Evolutionary conservation across 495 filamentous ascomycete species (phyloP), one percentile per base, ranked within the genome.

Genomic region (Penicillium alfredii): DNA sequence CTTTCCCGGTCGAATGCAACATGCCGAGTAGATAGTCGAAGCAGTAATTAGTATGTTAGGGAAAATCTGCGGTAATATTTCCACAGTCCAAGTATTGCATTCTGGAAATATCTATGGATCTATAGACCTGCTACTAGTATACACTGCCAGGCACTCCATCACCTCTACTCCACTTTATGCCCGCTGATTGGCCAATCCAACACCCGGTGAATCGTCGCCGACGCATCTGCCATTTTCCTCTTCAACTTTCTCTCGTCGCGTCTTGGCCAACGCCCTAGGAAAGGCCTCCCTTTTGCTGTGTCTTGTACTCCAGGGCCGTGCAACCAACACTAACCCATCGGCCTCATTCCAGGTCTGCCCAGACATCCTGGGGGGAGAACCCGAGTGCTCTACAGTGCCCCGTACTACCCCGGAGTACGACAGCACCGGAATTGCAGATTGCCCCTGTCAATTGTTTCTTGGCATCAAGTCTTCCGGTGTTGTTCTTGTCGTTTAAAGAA

Each of bases 191-290:
- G 46, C 19, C 15, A 23, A 7, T 28, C 32, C 18, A 4, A 9
- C 27, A 34, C 22, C 24, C 14, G 8, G 30, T 29, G 23, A 30
- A 41, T n/a, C n/a, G n/a, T 44, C 33, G 19, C 19, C 8, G 40
- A 30, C 47, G 35, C 35, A 46, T 30, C 38, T 35, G 31, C 32
- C 30, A 36, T 36, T 46, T 47, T 38, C 43, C 30, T n/a, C n/a
- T n/a, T n/a, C 44, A 33, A 38, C 23, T 28, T 17, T 9, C 17
- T 25, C 23, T n/a, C n/a, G 30, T 33, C 28, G 19, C n/a, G n/a
- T n/a, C n/a, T n/a, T n/a, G n/a, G n/a, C n/a, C n/a, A n/a, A n/a
- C n/a, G n/a, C n/a, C n/a, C n/a, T n/a, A n/a, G n/a, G n/a, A n/a
- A n/a, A n/a, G n/a, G n/a, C n/a, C n/a, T n/a, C n/a, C n/a, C n/a